Base-by-base conservation (phyloP, 805 yeast genomes). In the Nakazawaea molendinolei region DNA sequence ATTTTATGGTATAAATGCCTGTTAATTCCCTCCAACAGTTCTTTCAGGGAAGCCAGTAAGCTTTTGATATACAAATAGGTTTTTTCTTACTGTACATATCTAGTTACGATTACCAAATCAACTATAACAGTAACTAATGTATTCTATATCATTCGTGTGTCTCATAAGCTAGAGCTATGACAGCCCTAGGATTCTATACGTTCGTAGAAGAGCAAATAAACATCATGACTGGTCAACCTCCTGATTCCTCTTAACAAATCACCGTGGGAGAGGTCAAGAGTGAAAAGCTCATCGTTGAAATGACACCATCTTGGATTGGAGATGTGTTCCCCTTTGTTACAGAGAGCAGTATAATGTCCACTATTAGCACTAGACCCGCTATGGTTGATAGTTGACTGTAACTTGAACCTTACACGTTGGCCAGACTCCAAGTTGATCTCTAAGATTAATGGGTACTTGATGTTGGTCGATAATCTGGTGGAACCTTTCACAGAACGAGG, bases 291-390 rank as follows among this genome's bases (percentile, higher is more conserved):
- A 55, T 83, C 94, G 51, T 83, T 90, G 54, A 83, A 83, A 43
- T 70, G 70, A 43, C 79, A 76, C 92, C 92, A 83, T 45, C 63
- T 62, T 23, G 77, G 77, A 40, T 67, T 65, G 5, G 58, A 55
- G 30, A 62, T 52, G 28, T 53, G 56, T 42, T 58, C 31, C 5
- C 48, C 39, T 46, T 69, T 78, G 46, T 77, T 72, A 3, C 79
- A 77, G 31, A 79, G 56, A 0, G 86, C 64, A 1, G 89, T 83
- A 50, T 83, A 83, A 53, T 83, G 94, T 0, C 94, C 94, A 33
- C 84, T 76, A 40, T 74, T 71, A 36, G 81, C 59, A 28, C 72
- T 71, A 1, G 49, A 30, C 2, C 94, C 92, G 39, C 68, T 64
- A 51, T 83, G 94, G 49, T 81, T 82, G 4, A 83, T 77, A 42